These are phyloP conservation scores for Ogataea ramenticola DNA, from an alignment of 805 yeast species.

Conservation along the genomic window DNA sequence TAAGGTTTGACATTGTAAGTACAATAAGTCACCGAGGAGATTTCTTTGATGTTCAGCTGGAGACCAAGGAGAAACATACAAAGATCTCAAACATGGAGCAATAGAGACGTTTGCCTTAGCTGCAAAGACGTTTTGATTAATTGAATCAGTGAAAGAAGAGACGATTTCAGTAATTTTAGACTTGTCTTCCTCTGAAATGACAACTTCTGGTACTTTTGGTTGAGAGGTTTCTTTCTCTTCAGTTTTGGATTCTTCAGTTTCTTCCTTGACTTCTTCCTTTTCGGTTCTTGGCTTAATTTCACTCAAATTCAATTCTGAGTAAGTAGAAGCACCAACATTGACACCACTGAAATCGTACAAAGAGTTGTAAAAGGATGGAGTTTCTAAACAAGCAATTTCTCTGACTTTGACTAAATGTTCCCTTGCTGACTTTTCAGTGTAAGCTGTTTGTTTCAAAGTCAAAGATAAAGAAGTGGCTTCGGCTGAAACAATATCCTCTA, in stretches of 20 bases:
- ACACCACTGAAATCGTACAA: conserved; percentile 29
- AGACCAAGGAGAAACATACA: conserved; percentile 70
- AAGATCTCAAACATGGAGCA: conserved; percentile 46
- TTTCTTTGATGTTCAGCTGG: conserved; percentile 67
- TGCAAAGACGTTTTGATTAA: conserved; percentile 17
- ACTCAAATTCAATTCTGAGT: conserved; percentile 32
- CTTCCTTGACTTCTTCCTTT: conserved; percentile 6
- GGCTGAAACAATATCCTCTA: conserved; percentile 15
- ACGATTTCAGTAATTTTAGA: conserved; percentile 10
- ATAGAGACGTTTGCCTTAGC: conserved; percentile 25
- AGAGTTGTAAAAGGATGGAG: conserved; percentile 36
- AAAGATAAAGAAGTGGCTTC: conserved; percentile 29
- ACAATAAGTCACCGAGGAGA: conserved; percentile 70
- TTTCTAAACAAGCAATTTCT: conserved; percentile 48
- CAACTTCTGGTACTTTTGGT: background rate
- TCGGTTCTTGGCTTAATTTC: conserved; percentile 15
- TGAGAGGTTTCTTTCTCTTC: conserved; percentile 6
- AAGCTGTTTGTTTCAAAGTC: conserved; percentile 44
- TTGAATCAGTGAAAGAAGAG: conserved; percentile 10
- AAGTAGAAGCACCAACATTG: conserved; percentile 45
- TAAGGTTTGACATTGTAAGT: conserved; percentile 65
- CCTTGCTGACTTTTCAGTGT: conserved; percentile 52
- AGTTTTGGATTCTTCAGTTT: conserved; percentile 9
- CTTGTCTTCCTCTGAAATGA: conserved; percentile 6
- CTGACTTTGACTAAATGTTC: conserved; percentile 60